These are phyloP conservation scores for Eragrostis curvula DNA, from an alignment of 176 grass and related monocot genomes.

Conservation along the genomic window DNA sequence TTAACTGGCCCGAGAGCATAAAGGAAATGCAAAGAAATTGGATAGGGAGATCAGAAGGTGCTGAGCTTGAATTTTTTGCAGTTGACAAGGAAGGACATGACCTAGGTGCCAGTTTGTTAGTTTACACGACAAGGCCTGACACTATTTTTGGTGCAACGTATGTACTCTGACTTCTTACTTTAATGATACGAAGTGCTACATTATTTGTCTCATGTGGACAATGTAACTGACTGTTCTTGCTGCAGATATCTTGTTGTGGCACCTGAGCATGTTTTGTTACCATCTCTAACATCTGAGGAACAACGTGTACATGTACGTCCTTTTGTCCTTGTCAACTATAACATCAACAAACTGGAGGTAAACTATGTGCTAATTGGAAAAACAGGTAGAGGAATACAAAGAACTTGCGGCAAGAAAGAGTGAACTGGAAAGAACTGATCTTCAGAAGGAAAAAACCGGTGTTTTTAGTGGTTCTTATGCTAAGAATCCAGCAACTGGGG, in stretches of 20 bases:
- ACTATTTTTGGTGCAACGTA: constrained; percentile 96
- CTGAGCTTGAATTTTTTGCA: constrained; percentile 78
- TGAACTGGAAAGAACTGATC: constrained; percentile 97
- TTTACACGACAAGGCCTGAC: constrained; percentile 95
- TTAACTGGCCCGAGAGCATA: constrained; percentile 95
- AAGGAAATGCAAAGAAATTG: constrained; percentile 99
- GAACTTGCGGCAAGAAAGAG: constrained; percentile 85
- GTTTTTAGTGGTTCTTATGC: constrained; percentile 98
- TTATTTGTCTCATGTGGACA: constrained; percentile 20
- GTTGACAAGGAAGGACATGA: constrained; percentile 58
- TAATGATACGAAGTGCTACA: background rate
- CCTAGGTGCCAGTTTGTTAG: constrained; percentile 56
- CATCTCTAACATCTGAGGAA: constrained; percentile 76
- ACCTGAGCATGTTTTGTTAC: constrained; percentile 73
- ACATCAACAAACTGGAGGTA: background rate
- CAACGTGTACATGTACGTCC: constrained; percentile 60
- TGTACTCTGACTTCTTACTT: constrained; percentile 34
- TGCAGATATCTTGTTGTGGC: constrained; percentile 94
- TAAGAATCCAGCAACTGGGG: constrained; percentile 87
- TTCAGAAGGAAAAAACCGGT: constrained; percentile 98
- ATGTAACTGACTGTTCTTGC: constrained; percentile 12
- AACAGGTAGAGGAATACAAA: constrained; percentile 80
- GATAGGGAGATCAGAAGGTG: constrained; percentile 92
- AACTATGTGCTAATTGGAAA: constrained; percentile 39
- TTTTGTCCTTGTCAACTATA: constrained; percentile 42